These are phyloP conservation scores for Phaeosphaeria sp. DNA, from an alignment of 2,329 filamentous ascomycete genomes.

Conservation along the genomic window DNA sequence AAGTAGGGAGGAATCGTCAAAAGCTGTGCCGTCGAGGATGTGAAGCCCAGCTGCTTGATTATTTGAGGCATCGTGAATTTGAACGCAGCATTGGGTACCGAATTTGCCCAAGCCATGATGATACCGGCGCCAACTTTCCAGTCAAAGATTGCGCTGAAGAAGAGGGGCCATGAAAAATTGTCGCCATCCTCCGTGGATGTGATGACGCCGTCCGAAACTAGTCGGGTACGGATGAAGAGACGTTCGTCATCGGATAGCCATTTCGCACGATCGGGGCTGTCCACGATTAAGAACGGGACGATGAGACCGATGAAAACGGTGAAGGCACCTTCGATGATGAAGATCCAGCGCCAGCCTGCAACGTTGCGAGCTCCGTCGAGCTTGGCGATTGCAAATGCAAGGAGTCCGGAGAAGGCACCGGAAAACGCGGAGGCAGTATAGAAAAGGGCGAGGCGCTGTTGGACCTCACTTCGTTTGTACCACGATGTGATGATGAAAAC, in stretches of 20 bases:
- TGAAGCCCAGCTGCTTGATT: constrained; percentile 1
- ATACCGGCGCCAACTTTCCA: constrained; percentile 2
- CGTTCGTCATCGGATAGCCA: constrained; percentile 8
- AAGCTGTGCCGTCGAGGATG: constrained; percentile 2
- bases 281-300: not conserved
- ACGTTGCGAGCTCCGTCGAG: constrained; percentile 35
- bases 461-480: constrained; percentile 45
- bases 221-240: constrained; percentile 3
- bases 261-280: constrained; percentile 2
- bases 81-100: constrained; percentile 2
- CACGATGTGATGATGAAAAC: constrained; percentile 51
- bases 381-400: constrained; percentile 43
- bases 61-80: constrained; percentile 3
- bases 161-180: not conserved
- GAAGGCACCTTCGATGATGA: constrained; percentile 1
- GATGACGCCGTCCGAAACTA: not conserved
- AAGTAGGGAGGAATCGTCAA: constrained; percentile 8
- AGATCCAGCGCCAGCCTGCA: constrained; percentile 3
- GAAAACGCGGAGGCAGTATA: constrained; percentile 43
- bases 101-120: constrained; percentile 5
- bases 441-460: constrained; percentile 45
- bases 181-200: constrained; percentile 2
- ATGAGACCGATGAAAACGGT: not conserved
- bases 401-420: constrained; percentile 45
- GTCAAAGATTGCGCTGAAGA: constrained; percentile 3